Conservation (phyloP, 2,329 filamentous ascomycete species). For the Cladophialophora immunda region DNA sequence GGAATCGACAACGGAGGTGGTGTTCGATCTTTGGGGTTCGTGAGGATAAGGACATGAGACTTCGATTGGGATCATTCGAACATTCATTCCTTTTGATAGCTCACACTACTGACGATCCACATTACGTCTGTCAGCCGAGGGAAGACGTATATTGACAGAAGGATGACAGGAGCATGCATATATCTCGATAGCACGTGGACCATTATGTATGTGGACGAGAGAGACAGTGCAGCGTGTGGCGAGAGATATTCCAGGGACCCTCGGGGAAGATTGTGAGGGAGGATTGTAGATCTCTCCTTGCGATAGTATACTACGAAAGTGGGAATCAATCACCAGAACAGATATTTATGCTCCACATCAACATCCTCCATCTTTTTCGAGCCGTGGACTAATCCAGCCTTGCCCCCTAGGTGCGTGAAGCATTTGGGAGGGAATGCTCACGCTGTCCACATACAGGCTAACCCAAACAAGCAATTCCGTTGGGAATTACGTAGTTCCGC, state of each 20-base stretch:
- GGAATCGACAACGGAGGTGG: background rate
- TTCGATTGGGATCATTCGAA: no score
- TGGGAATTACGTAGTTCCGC: conserved; percentile 20
- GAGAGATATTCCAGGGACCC: background rate
- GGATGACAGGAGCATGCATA: no score
- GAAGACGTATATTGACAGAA: no score
- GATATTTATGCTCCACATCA: no score
- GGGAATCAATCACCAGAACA: no score
- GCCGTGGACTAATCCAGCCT: no score
- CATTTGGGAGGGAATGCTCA: no score
- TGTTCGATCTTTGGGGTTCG: background rate
- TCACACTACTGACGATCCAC: background rate
- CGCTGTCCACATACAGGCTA: background rate
- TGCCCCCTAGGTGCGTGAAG: no score
- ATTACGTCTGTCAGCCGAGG: no score
- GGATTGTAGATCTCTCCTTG: background rate
- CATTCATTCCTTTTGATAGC: no score
- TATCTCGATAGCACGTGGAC: background rate
- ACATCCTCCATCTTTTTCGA: no score
- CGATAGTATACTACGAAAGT: background rate
- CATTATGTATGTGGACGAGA: background rate
- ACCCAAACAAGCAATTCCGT: conserved; percentile 9
- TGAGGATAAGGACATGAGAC: no score
- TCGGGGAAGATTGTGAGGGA: background rate
- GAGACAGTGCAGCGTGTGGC: background rate